These are phyloP conservation scores for Solanum chmielewskii DNA, from an alignment of 257 asterid species.

Conservation along the genomic window DNA sequence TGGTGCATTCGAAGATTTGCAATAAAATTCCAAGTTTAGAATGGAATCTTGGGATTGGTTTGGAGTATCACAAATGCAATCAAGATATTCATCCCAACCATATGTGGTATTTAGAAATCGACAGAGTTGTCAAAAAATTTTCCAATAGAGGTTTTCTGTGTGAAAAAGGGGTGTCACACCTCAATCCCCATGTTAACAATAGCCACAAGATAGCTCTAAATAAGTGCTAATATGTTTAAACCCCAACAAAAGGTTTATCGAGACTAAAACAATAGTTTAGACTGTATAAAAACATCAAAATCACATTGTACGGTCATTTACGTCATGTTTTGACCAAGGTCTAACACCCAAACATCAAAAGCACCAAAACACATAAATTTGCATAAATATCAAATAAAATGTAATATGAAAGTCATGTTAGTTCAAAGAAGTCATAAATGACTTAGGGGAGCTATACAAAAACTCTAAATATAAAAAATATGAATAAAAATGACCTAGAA, in stretches of 20 bases:
- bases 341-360: not conserved
- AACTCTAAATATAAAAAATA: not conserved
- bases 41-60: too few species aligned
- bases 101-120: too few species aligned
- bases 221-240: not conserved
- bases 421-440: not conserved
- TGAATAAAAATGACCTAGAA: not conserved
- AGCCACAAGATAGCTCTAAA: not conserved
- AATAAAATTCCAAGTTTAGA: too few species aligned
- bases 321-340: not conserved
- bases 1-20: not conserved
- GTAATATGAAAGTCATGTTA: not conserved
- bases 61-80: too few species aligned
- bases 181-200: not conserved
- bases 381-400: not conserved
- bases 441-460: not conserved
- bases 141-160: not conserved
- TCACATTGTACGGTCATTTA: not conserved
- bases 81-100: too few species aligned
- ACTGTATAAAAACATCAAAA: not conserved
- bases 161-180: not conserved
- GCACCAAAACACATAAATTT: not conserved
- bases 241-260: not conserved
- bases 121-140: too few species aligned
- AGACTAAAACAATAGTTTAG: not conserved